Evolutionary conservation across 208 protist genomes (phyloP).

Genomic region (Trypanosoma theileri): DNA sequence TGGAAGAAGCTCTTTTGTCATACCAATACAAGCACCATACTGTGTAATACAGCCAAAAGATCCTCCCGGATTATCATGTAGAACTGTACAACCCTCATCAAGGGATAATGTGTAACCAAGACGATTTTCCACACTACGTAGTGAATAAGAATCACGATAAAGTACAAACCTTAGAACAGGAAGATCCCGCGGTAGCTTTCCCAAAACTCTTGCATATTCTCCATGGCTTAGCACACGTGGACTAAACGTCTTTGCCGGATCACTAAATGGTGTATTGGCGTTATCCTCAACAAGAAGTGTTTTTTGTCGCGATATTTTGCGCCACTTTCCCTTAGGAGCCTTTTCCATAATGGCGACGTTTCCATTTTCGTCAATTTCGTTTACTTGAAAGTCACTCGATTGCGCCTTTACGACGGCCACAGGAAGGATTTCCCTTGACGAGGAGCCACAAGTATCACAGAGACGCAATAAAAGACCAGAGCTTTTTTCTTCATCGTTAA

Average conservation of each 20-base stretch:
- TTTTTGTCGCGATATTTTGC: conserved; percentile 67
- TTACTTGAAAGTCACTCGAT: conserved; percentile 73
- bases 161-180: conserved; percentile 73
- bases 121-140: conserved; percentile 54
- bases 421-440: conserved; percentile 1
- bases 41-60: conserved; percentile 72
- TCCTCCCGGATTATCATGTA: conserved; percentile 49
- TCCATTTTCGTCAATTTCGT: conserved; percentile 47
- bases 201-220: conserved; percentile 63
- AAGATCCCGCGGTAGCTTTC: conserved; percentile 45
- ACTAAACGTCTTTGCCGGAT: conserved; percentile 57
- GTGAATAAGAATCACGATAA: conserved; percentile 66
- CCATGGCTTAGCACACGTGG: conserved; percentile 73
- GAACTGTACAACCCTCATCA: conserved; percentile 40
- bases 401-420: conserved; percentile 70
- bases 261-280: conserved; percentile 50
- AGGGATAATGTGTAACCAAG: conserved; percentile 69
- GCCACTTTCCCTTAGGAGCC: conserved; percentile 64
- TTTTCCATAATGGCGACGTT: conserved; percentile 44
- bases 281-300: conserved; percentile 71
- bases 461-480: conserved; percentile 52
- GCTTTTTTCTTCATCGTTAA: conserved; percentile 50
- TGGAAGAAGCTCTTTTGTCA: conserved; percentile 73
- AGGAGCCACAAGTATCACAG: conserved; percentile 1
- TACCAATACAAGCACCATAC: conserved; percentile 60